phyloP scores from a whole-genome alignment of 2,329 filamentous ascomycete genomes.

The Macroventuria anomochaeta region DNA sequence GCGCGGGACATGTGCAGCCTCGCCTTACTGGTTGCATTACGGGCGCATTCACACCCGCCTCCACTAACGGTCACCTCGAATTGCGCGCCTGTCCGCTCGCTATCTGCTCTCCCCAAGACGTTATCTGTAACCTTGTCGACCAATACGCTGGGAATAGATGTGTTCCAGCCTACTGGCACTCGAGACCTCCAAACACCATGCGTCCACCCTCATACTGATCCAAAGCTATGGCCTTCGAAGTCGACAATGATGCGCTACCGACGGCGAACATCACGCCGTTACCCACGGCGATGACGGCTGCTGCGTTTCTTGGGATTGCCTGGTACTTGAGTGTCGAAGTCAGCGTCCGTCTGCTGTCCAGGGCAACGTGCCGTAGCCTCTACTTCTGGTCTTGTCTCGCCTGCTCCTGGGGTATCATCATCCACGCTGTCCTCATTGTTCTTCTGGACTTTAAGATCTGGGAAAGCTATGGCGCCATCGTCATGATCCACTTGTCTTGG shows the following conservation, averaged over 20 bases:
- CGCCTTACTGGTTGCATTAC: neutral
- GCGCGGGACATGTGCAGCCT: slow-evolving; percentile 10
- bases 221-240: slow-evolving; percentile 13
- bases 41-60: neutral
- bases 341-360: slow-evolving; percentile 47
- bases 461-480: slow-evolving; percentile 46
- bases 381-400: slow-evolving; percentile 55
- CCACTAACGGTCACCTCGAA: slow-evolving; percentile 5
- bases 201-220: slow-evolving; percentile 3
- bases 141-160: slow-evolving; percentile 3
- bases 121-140: slow-evolving; percentile 10
- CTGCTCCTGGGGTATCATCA: slow-evolving; percentile 44
- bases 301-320: slow-evolving; percentile 31
- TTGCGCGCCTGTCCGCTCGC: neutral
- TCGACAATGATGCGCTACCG: slow-evolving; percentile 19
- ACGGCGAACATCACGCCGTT: slow-evolving; percentile 17
- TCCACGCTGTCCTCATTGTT: slow-evolving; percentile 50
- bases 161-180: slow-evolving; percentile 3
- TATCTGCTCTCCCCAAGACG: slow-evolving; percentile 1
- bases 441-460: slow-evolving; percentile 54
- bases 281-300: slow-evolving; percentile 26
- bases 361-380: slow-evolving; percentile 51
- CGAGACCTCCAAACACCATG: slow-evolving; percentile 2
- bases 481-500: slow-evolving; percentile 61
- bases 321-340: slow-evolving; percentile 52